These are phyloP conservation scores for Wickerhamiella azymoides DNA, from an alignment of 805 yeast species.

Conservation along the genomic window DNA sequence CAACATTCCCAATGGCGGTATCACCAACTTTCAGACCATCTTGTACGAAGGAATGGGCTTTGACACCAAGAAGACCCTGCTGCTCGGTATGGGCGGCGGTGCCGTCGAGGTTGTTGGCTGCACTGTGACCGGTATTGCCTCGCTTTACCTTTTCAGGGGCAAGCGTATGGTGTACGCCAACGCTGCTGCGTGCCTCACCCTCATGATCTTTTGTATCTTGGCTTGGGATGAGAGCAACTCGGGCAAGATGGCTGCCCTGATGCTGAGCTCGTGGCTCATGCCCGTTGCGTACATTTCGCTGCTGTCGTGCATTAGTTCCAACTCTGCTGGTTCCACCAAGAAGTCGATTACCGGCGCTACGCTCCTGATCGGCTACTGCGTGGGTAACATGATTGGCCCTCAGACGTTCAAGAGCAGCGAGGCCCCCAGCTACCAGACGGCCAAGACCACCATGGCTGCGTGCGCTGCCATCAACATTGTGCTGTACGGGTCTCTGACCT, in stretches of 20 bases:
- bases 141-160: slow-evolving; percentile 8
- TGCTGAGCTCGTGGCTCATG: slow-evolving; percentile 22
- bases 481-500: slow-evolving; percentile 21
- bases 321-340: slow-evolving; percentile 64
- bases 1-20: slow-evolving; percentile 43
- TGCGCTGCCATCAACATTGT: slow-evolving; percentile 32
- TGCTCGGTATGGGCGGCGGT: slow-evolving; percentile 33
- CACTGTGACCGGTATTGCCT: slow-evolving; percentile 10
- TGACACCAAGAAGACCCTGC: slow-evolving; percentile 22
- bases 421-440: slow-evolving; percentile 46
- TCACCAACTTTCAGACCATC: slow-evolving; percentile 35
- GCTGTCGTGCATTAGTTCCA: slow-evolving; percentile 24
- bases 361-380: slow-evolving; percentile 49
- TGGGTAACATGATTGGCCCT: slow-evolving; percentile 64
- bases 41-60: slow-evolving; percentile 28
- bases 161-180: slow-evolving; percentile 28
- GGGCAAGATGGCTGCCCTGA: slow-evolving; percentile 31
- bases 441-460: slow-evolving; percentile 41
- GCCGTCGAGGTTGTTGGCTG: slow-evolving; percentile 26
- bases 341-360: slow-evolving; percentile 46
- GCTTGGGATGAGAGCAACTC: slow-evolving; percentile 29
- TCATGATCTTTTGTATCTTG: slow-evolving; percentile 32
- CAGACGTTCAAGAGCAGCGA: slow-evolving; percentile 46
- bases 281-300: slow-evolving; percentile 20
- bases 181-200: slow-evolving; percentile 35